Percentiles rank a stretch among this genome's conserved stretches.
phyloP scores from a whole-genome alignment of 1,284 basidiomycete genomes.

The Cutaneotrichosporon sp. region DNA sequence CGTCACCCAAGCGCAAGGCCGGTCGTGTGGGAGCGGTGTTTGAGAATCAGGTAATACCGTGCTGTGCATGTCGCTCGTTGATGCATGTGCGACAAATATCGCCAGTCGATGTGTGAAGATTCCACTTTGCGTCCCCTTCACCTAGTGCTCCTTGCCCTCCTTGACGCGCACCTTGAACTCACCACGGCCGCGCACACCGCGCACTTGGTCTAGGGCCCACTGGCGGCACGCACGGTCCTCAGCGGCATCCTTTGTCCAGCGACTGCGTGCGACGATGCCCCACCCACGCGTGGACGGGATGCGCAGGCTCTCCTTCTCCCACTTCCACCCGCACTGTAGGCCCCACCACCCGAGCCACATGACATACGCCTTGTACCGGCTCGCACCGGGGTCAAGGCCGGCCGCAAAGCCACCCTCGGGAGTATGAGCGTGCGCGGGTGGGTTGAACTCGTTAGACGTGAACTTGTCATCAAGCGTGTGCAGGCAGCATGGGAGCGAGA shows the following conservation, averaged over 20 bases:
- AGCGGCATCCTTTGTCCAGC: conserved; percentile 33
- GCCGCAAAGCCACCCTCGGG: conserved; percentile 42
- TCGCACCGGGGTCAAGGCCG: conserved; percentile 59
- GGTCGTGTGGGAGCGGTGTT: not conserved
- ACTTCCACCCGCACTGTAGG: conserved; percentile 73
- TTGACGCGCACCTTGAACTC: conserved; percentile 47
- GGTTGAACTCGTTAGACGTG: conserved; percentile 51
- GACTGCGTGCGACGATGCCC: conserved; percentile 27
- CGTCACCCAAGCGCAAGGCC: not conserved
- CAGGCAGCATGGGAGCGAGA: conserved; percentile 87
- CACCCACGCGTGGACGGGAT: conserved; percentile 65
- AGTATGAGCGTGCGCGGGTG: conserved; percentile 41
- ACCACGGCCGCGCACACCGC: conserved; percentile 39
- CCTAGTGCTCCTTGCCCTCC: conserved; percentile 48
- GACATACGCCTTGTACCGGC: conserved; percentile 74
- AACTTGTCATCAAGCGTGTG: conserved; percentile 53
- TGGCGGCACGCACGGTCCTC: conserved; percentile 36
- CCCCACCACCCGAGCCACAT: conserved; percentile 75
- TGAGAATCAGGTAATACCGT: not conserved
- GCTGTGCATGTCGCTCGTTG: not conserved
- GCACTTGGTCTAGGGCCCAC: conserved; percentile 48
- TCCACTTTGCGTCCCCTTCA: not conserved
- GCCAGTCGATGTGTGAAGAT: no score
- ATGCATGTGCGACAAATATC: no score
- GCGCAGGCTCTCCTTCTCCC: conserved; percentile 80